Evolutionary conservation across 2,329 filamentous ascomycete genomes (phyloP).

Genomic region (Botrytis elliptica): DNA sequence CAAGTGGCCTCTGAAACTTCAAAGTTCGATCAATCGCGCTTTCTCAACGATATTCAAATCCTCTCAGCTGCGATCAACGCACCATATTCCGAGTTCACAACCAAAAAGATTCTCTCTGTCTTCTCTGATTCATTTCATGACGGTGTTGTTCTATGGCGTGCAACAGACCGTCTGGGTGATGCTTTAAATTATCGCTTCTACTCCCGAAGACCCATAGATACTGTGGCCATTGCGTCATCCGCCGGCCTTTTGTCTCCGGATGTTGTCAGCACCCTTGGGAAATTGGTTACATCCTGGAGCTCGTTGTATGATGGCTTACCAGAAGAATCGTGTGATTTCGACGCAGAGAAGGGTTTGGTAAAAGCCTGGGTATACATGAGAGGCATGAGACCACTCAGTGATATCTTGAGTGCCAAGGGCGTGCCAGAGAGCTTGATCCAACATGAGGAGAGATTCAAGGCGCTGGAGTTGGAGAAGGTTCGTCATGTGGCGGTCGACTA

Average conservation of each 20-base stretch:
- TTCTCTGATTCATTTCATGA: conserved; percentile 1
- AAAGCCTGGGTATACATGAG: conserved; percentile 19
- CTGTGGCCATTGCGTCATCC: conserved; percentile 1
- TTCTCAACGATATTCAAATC: neutral
- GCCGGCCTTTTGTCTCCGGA: neutral
- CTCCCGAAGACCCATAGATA: conserved; percentile 12
- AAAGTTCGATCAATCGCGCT: neutral
- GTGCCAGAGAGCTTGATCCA: conserved; percentile 9
- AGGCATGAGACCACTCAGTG: conserved; percentile 10
- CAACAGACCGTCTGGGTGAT: conserved; percentile 8
- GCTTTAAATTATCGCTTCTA: conserved; percentile 20
- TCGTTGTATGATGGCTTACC: conserved; percentile 3
- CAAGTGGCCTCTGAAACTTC: neutral
- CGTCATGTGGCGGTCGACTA: conserved; percentile 20
- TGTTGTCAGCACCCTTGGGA: neutral
- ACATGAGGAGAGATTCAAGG: neutral
- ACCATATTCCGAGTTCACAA: conserved; percentile 2
- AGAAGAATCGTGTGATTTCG: conserved; percentile 20
- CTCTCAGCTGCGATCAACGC: conserved; percentile 6
- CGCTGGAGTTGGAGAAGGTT: conserved; percentile 4
- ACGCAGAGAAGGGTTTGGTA: conserved; percentile 11
- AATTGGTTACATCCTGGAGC: neutral
- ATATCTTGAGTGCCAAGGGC: conserved; percentile 5
- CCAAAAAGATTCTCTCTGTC: neutral
- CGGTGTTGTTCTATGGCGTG: conserved; percentile 12